Evolutionary conservation across 768 basidiomycete species (phyloP).

Genomic region (Lactarius psammicola): DNA sequence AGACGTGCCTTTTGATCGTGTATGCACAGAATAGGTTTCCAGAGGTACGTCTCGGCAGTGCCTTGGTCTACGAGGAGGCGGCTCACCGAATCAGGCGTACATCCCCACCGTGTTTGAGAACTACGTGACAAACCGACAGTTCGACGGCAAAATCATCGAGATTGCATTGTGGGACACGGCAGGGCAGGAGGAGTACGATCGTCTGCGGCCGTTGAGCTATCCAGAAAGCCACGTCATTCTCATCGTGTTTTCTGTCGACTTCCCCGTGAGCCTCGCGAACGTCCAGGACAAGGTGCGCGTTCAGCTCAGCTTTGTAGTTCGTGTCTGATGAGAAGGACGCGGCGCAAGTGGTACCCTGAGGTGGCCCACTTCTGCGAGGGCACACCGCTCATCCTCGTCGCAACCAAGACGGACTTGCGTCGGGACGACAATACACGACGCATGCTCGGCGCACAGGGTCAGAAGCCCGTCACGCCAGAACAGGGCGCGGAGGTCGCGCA

Average conservation of each 20-base stretch:
- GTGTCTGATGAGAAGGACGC: constrained; percentile 18
- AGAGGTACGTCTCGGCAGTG: constrained; percentile 58
- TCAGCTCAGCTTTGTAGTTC: background rate
- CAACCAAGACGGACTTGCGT: constrained; percentile 90
- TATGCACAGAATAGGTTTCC: constrained; percentile 97
- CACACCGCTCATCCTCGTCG: constrained; percentile 88
- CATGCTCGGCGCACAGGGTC: constrained; percentile 89
- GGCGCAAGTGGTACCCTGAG: constrained; percentile 82
- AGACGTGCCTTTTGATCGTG: constrained; percentile 94
- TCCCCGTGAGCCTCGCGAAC: constrained; percentile 86
- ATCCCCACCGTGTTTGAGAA: constrained; percentile 95
- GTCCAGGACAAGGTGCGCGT: constrained; percentile 78
- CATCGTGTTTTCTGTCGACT: constrained; percentile 93
- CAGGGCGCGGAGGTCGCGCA: constrained; percentile 84
- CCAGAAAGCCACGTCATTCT: constrained; percentile 90
- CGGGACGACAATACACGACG: constrained; percentile 80
- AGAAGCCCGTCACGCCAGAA: constrained; percentile 72
- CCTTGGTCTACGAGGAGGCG: constrained; percentile 22
- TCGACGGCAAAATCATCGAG: constrained; percentile 86
- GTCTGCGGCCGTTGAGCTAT: constrained; percentile 80
- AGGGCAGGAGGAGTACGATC: constrained; percentile 95
- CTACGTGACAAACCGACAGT: constrained; percentile 84
- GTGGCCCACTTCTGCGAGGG: constrained; percentile 89
- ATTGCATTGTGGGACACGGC: constrained; percentile 99
- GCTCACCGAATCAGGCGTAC: constrained; percentile 60